phyloP scores from a whole-genome alignment of 257 asterid genomes.

The Solanum virginianum region DNA sequence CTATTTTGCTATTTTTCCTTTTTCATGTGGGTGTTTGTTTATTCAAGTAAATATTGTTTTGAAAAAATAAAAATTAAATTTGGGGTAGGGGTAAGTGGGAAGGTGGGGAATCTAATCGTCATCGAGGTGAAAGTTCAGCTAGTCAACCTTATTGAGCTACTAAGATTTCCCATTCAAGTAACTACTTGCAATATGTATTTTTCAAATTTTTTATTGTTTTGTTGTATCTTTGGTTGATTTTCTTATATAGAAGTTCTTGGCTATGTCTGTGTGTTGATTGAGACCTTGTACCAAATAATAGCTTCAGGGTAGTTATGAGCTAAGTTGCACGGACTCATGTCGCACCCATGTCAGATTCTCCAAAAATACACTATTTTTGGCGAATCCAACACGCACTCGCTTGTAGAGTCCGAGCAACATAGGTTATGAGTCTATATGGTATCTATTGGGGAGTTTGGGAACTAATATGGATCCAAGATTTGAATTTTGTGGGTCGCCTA shows the following conservation, averaged over 20 bases:
- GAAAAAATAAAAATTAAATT: no score
- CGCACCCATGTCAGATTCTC: no score
- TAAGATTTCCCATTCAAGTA: not conserved
- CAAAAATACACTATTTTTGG: no score
- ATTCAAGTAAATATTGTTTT: not conserved
- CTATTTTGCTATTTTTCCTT: not conserved
- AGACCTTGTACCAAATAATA: not conserved
- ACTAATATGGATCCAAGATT: not conserved
- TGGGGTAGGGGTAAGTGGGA: not conserved
- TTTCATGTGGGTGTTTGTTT: not conserved
- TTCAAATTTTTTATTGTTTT: not conserved
- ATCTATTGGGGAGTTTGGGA: not conserved
- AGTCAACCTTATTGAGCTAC: not conserved
- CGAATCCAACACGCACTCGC: no score
- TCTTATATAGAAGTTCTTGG: not conserved
- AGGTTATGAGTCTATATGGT: not conserved
- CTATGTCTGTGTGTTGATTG: not conserved
- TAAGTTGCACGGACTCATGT: no score
- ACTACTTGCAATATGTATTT: not conserved
- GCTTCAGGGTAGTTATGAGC: not conserved
- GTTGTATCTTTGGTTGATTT: not conserved
- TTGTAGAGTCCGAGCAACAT: no score
- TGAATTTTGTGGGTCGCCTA: not conserved
- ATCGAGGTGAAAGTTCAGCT: not conserved
- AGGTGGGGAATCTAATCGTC: not conserved